Conservation (phyloP, 2,329 filamentous ascomycete genomes). For the Pyrenophora teres region DNA sequence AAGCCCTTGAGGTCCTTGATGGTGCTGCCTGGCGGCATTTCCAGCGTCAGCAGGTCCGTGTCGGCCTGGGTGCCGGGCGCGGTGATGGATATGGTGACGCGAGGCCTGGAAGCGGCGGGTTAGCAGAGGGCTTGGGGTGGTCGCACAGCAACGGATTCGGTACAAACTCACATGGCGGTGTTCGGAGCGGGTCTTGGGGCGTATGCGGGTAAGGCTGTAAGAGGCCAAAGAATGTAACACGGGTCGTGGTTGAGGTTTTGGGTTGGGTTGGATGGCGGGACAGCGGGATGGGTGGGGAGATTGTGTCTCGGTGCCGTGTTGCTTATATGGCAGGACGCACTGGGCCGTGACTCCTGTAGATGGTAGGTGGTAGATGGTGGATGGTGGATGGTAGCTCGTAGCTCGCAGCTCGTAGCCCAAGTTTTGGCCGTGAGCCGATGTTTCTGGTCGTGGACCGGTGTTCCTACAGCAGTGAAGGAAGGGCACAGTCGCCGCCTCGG, state of each 20-base stretch:
- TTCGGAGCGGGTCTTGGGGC: constrained; percentile 13
- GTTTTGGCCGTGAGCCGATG: neutral
- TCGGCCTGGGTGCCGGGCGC: constrained; percentile 70
- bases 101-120: constrained; percentile 62
- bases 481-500: constrained; percentile 9
- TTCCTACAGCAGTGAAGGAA: constrained; percentile 1
- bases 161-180: constrained; percentile 43
- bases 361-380: too few species aligned
- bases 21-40: constrained; percentile 81
- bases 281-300: constrained; percentile 20
- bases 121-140: constrained; percentile 33
- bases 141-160: constrained; percentile 44
- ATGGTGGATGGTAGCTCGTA: too few species aligned
- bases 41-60: constrained; percentile 77
- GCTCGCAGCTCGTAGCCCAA: too few species aligned
- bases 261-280: constrained; percentile 23
- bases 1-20: constrained; percentile 84
- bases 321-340: constrained; percentile 25
- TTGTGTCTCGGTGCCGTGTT: constrained; percentile 23
- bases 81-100: constrained; percentile 83
- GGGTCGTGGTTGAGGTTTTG: constrained; percentile 2
- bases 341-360: constrained; percentile 3
- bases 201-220: constrained; percentile 39
- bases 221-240: constrained; percentile 36
- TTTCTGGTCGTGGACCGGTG: neutral